Percentiles rank a stretch among this genome's conserved stretches.
Conservation (phyloP, 1,139 yeast genomes). For the Hemisphaericaspora xylanilytica region DNA sequence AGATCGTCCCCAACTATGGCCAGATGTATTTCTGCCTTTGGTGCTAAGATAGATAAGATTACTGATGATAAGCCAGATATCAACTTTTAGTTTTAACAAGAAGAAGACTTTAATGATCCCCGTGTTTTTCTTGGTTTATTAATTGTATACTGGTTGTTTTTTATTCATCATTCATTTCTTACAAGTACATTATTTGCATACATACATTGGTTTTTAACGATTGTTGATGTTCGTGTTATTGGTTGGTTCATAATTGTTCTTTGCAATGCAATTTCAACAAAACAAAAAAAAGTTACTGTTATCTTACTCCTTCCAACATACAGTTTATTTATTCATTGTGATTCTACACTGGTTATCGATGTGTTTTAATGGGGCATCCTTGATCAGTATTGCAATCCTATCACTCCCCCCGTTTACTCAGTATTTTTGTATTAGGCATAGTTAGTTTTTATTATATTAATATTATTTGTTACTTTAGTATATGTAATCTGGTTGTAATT, state of each 20-base stretch:
- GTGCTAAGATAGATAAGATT: constrained; percentile 61
- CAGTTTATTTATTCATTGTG: constrained; percentile 4
- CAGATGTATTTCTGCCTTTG: constrained; percentile 67
- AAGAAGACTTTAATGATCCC: not conserved
- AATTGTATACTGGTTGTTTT: not conserved
- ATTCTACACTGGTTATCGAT: too few species aligned
- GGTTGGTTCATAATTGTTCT: too few species aligned
- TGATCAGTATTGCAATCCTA: too few species aligned
- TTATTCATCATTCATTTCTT: constrained; percentile 5
- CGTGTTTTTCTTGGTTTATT: not conserved
- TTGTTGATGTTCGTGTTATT: not conserved
- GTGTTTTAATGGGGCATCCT: too few species aligned
- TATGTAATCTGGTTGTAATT: not conserved
- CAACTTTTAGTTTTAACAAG: constrained; percentile 31
- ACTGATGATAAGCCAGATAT: constrained; percentile 49
- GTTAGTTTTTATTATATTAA: constrained; percentile 5
- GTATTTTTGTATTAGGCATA: constrained; percentile 5
- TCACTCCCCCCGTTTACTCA: not conserved
- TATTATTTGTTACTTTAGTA: constrained; percentile 1
- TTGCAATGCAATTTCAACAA: too few species aligned
- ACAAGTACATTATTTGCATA: constrained; percentile 3
- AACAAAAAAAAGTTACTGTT: constrained; percentile 4
- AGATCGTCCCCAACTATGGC: constrained; percentile 92
- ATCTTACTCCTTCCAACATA: constrained; percentile 1
- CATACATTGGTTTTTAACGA: constrained; percentile 4